phyloP scores from a whole-genome alignment of 2,329 filamentous ascomycete species.

The Colletotrichum theobromicola region DNA sequence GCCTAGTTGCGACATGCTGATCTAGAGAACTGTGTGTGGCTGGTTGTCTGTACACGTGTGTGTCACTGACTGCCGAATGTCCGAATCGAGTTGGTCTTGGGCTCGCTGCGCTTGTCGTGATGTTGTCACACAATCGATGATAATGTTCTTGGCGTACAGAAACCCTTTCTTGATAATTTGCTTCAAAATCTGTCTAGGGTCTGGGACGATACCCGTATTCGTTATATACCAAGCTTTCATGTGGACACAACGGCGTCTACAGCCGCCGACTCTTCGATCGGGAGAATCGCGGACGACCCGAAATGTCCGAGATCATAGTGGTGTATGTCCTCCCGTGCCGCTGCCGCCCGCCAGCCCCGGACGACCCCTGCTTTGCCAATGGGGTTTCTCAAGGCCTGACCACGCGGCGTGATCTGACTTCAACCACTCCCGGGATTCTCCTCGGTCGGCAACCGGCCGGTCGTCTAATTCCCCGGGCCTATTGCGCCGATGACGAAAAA shows the following conservation, averaged over 20 bases:
- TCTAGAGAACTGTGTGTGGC: neutral
- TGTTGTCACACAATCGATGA: neutral
- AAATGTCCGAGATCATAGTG: conserved; percentile 6
- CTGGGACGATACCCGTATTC: neutral
- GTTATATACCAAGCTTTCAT: neutral
- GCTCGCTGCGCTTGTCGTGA: neutral
- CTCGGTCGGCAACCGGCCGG: neutral
- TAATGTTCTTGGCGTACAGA: neutral
- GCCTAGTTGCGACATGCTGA: conserved; percentile 15
- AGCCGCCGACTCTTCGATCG: neutral
- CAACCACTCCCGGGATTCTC: neutral
- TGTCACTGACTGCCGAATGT: neutral
- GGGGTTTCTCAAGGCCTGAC: neutral
- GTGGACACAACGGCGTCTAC: neutral
- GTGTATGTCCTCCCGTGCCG: neutral
- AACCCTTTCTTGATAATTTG: neutral
- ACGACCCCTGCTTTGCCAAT: neutral
- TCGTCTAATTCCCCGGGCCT: neutral
- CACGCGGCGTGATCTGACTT: neutral
- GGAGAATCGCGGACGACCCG: neutral
- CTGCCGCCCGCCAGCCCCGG: neutral
- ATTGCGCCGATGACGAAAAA: neutral
- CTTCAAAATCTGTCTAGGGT: neutral
- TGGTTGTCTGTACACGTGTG: neutral
- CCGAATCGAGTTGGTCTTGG: neutral